Conservation (phyloP, 1,139 yeast genomes). For the Tardiomyces depauwii region DNA sequence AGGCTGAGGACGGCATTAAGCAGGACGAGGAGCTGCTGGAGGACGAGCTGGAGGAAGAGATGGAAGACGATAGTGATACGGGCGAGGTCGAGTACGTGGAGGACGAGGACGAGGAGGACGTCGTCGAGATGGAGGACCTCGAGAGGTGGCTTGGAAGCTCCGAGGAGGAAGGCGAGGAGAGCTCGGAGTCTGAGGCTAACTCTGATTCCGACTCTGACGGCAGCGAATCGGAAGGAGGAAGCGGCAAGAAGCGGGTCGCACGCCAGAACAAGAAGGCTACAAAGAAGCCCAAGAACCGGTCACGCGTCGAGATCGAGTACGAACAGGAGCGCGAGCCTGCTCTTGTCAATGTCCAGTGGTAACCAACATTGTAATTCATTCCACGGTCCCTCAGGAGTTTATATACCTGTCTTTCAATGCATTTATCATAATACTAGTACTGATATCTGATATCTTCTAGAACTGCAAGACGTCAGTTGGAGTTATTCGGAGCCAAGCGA, state of each 20-base stretch:
- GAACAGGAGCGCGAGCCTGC: conserved; percentile 51
- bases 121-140: conserved; percentile 84
- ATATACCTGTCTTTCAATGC: too few species aligned
- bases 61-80: conserved; percentile 46
- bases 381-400: too few species aligned
- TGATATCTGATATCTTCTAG: too few species aligned
- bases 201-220: conserved; percentile 23
- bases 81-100: conserved; percentile 81
- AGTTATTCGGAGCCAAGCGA: too few species aligned
- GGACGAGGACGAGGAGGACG: conserved; percentile 78
- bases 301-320: conserved; percentile 74
- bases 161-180: conserved; percentile 31
- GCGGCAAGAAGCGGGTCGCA: conserved; percentile 16
- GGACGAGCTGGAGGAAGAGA: conserved; percentile 47
- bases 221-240: conserved; percentile 30
- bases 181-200: conserved; percentile 23
- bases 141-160: conserved; percentile 78
- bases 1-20: conserved; percentile 30
- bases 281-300: conserved; percentile 30
- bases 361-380: neutral
- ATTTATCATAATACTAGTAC: too few species aligned
- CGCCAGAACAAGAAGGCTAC: conserved; percentile 26
- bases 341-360: conserved; percentile 1
- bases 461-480: too few species aligned
- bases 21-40: conserved; percentile 39